Percentiles rank a stretch among this genome's conserved stretches.
Evolutionary conservation across 352 stramenopile species (phyloP).

Genomic region (Pythium dissimile): DNA sequence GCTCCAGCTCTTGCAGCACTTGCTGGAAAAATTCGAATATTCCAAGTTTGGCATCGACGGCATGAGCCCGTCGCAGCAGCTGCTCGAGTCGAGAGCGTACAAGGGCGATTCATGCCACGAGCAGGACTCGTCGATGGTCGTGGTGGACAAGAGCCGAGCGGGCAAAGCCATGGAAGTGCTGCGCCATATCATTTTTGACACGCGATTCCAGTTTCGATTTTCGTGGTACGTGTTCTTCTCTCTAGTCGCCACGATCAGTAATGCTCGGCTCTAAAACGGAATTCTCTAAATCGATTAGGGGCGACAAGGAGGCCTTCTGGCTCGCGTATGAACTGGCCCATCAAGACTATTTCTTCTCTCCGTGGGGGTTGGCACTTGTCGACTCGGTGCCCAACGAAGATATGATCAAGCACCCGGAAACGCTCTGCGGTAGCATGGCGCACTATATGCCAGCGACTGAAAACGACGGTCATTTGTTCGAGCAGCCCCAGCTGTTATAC

Average conservation of each 20-base stretch:
- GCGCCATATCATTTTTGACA: conserved; percentile 50
- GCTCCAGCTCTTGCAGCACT: conserved; percentile 35
- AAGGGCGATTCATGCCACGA: conserved; percentile 45
- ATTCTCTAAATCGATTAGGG: no score
- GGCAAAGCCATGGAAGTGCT: conserved; percentile 40
- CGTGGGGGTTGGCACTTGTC: conserved; percentile 56
- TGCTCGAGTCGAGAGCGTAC: conserved; percentile 38
- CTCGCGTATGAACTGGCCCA: conserved; percentile 62
- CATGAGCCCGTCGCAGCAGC: conserved; percentile 12
- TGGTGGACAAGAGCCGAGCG: conserved; percentile 43
- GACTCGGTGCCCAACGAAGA: conserved; percentile 47
- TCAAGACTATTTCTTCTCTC: conserved; percentile 62
- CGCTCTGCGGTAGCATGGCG: conserved; percentile 65
- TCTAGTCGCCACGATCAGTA: neutral
- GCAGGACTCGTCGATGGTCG: conserved; percentile 61
- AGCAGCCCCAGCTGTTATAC: conserved; percentile 40
- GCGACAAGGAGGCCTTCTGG: conserved; percentile 64
- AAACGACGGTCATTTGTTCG: conserved; percentile 8
- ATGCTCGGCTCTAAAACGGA: neutral
- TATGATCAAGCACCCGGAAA: conserved; percentile 47
- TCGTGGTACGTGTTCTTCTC: conserved; percentile 33
- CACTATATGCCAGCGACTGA: conserved; percentile 49
- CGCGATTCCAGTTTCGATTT: conserved; percentile 56
- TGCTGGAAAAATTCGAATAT: conserved; percentile 62
- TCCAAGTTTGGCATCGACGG: conserved; percentile 31